Evolutionary conservation across 208 protist species (phyloP), one percentile per base, ranked within the genome.

Genomic region (Vickermania ingenoplastis): DNA sequence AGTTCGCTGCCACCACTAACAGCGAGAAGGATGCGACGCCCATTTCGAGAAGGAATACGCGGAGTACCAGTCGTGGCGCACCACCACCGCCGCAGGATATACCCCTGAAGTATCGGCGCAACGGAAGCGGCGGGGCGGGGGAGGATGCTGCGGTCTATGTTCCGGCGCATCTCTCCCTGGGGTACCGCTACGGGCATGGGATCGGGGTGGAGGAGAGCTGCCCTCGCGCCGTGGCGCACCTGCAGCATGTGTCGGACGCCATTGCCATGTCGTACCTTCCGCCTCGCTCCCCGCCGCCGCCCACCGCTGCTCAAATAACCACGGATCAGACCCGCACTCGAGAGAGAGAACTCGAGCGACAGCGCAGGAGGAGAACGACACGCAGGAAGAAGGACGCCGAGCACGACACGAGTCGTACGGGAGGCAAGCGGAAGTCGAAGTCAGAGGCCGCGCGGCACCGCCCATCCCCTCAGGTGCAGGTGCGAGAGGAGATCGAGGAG

Each of bases 101-200:
- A 17, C 36, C 36, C 36, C 36, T 17, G 11, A n/a, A 7, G 11
- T 17, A 45, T 17, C 36, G 36, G 11, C 17, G 17, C 36, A n/a
- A n/a, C n/a, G n/a, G n/a, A n/a, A n/a, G n/a, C n/a, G n/a, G n/a
- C n/a, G n/a, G n/a, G n/a, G 17, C 36, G 7, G 36, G 17, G 11
- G 11, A 17, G 36, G 36, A 45, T 17, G 36, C 36, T 17, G 17
- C 36, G 11, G 36, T 45, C 17, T 45, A n/a, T 45, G 17, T 45
- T n/a, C 36, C 36, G 71, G 81, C 84, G 27, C 75, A 90, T 61
- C 68, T 91, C 63, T 85, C 84, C 26, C 80, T 97, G 22, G 89
- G 74, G 31, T 73, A 89, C 50, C 83, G 83, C 45, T 79, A 93
- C 71, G 55, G 56, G 0, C 57, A 82, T 49, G 83, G 84, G 21